phyloP scores from a whole-genome alignment of 192 early-diverging fungal genomes.

The Coemansia asiatica region DNA sequence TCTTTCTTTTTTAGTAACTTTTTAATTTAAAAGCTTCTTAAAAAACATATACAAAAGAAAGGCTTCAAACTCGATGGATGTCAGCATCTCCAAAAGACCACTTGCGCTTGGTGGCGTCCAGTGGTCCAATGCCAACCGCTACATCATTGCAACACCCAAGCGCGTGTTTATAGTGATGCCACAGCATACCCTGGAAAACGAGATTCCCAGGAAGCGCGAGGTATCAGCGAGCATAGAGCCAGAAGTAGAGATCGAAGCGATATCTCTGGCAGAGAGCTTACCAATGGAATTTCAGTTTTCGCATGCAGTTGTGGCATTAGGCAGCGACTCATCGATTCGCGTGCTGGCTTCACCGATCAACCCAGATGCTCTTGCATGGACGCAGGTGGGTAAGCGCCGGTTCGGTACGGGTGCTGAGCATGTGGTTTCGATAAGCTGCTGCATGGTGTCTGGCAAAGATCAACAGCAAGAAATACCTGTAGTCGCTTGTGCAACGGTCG shows the following conservation, averaged over 20 bases:
- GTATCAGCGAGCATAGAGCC: slow-evolving; percentile 21
- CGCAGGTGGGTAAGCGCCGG: slow-evolving; percentile 29
- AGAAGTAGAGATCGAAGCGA: slow-evolving; percentile 24
- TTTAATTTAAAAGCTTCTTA: too few relatives aligned
- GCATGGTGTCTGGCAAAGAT: neutral
- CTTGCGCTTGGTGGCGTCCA: slow-evolving; percentile 18
- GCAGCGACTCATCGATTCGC: slow-evolving; percentile 40
- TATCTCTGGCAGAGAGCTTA: slow-evolving; percentile 30
- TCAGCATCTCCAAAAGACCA: slow-evolving; percentile 19
- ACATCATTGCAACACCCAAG: slow-evolving; percentile 31
- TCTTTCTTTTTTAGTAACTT: too few relatives aligned
- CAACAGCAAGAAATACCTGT: slow-evolving; percentile 6
- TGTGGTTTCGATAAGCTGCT: slow-evolving; percentile 25
- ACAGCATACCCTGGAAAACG: slow-evolving; percentile 7
- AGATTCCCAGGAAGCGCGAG: slow-evolving; percentile 14
- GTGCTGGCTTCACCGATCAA: slow-evolving; percentile 24
- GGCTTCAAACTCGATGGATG: slow-evolving; percentile 17
- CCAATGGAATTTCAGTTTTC: slow-evolving; percentile 19
- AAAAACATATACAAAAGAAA: too few relatives aligned
- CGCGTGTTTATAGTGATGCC: slow-evolving; percentile 30
- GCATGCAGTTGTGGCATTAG: slow-evolving; percentile 19
- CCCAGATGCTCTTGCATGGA: slow-evolving; percentile 31
- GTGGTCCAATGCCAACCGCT: slow-evolving; percentile 42
- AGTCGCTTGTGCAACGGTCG: slow-evolving; percentile 31
- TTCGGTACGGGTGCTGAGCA: slow-evolving; percentile 21